Evolutionary conservation across 345 rosid genomes (phyloP), one percentile per base, ranked within the genome.

Genomic region (Limnanthes douglasii): DNA sequence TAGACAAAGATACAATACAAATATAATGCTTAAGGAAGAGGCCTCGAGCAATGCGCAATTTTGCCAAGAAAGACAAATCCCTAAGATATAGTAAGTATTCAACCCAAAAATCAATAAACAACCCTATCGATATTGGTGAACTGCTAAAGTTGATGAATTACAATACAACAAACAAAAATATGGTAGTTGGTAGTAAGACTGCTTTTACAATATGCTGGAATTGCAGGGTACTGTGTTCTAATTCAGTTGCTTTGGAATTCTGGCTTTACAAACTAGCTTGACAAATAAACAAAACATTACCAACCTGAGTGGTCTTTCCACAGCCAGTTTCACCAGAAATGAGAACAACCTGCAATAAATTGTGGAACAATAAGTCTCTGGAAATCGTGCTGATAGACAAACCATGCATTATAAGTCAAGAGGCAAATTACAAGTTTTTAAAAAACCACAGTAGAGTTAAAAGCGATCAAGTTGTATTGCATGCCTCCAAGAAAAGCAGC

Each of bases 271-370:
- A 57, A 48, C 4, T 61, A 46, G 26, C 22, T n/a, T 30, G 47
- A 25, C 45, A 19, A 53, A 53, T 48, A 25, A 16, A 21, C 45
- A n/a, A n/a, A n/a, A n/a, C n/a, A n/a, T n/a, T n/a, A n/a, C n/a
- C n/a, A n/a, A 80, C 93, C 83, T 80, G 93, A 29, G 93, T 80
- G 14, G 93, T 80, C 68, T 80, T 80, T 50, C 93, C 93, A 50
- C 93, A 80, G 6, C 86, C 93, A 22, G 93, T 81, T 59, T 73
- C 84, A 21, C 93, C 93, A 43, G 84, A 81, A 27, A 81, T 70
- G 45, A 76, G 93, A 41, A 76, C 66, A 53, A 76, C 71, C 93
- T 76, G 65, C 38, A 36, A 30, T 27, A 16, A 22, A 33, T 40
- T 11, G 53, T 40, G 21, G 33, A 42, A 40, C 5, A 8, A 38